Evolutionary conservation across 768 basidiomycete genomes (phyloP).

Genomic region (Rhodotorula babjevae): DNA sequence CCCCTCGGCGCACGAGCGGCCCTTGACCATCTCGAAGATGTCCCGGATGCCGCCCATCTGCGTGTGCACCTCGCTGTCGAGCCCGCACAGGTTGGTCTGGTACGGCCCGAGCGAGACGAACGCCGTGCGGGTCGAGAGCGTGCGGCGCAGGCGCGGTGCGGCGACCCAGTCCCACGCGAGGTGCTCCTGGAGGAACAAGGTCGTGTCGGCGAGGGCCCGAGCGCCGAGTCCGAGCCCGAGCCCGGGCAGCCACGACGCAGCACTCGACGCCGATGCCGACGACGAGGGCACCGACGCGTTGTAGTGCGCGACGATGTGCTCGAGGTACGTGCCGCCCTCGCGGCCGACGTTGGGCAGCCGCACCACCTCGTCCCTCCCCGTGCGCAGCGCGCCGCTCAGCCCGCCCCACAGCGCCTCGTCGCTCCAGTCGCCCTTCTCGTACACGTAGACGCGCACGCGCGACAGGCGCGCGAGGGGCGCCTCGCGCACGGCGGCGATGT

Average conservation of each 20-base stretch:
- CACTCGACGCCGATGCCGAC: not conserved
- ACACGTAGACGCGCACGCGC: constrained; percentile 35
- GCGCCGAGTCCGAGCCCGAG: not conserved
- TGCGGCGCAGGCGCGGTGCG: constrained; percentile 34
- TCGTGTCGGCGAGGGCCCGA: constrained; percentile 31
- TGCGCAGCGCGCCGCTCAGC: not conserved
- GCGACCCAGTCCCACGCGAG: constrained; percentile 43
- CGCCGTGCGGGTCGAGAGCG: constrained; percentile 31
- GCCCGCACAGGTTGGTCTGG: constrained; percentile 40
- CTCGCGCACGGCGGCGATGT: constrained; percentile 12
- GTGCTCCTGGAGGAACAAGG: constrained; percentile 44
- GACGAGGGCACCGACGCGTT: not conserved
- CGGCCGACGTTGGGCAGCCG: constrained; percentile 41
- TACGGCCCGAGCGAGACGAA: constrained; percentile 45
- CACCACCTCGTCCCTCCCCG: constrained; percentile 39
- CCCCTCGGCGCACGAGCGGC: not conserved
- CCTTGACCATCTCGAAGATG: constrained; percentile 41
- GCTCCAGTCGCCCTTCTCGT: constrained; percentile 35
- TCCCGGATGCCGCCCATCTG: constrained; percentile 25
- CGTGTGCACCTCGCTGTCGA: constrained; percentile 31
- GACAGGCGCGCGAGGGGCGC: not conserved
- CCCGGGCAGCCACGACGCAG: too few species aligned
- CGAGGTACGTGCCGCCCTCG: constrained; percentile 46
- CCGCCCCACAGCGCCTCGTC: not conserved
- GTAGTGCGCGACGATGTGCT: constrained; percentile 42